A percentile compares a stretch with the other conserved stretches of the same genome.
Evolutionary conservation across 2,329 filamentous ascomycete genomes (phyloP).

Genomic region (Esteya vermicola): DNA sequence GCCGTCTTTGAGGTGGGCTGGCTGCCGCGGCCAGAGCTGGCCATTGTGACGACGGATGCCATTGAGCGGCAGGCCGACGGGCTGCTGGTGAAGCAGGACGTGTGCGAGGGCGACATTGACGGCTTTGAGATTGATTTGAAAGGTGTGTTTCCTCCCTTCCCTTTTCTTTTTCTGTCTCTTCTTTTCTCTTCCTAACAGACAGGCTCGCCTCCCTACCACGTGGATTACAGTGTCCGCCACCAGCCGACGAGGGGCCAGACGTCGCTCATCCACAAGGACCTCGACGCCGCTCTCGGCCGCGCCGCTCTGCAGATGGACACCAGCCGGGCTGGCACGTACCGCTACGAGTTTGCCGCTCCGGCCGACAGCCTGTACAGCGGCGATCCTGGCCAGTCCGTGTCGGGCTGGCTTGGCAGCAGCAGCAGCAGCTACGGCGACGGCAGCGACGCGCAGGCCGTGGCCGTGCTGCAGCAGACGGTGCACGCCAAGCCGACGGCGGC

Average conservation of each 20-base stretch:
- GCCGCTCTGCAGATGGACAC: conserved; percentile 81
- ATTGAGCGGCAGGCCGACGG: conserved; percentile 31
- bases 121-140: conserved; percentile 67
- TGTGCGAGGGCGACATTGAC: conserved; percentile 93
- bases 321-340: conserved; percentile 64
- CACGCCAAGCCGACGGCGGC: conserved; percentile 69
- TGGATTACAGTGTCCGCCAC: conserved; percentile 68
- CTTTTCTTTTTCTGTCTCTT: not conserved
- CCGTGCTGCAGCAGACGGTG: conserved; percentile 69
- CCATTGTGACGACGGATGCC: conserved; percentile 49
- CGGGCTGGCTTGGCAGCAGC: too few species aligned
- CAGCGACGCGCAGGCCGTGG: conserved; percentile 1
- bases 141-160: conserved; percentile 33
- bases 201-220: conserved; percentile 68
- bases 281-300: conserved; percentile 63
- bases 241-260: conserved; percentile 45
- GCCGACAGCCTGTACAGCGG: conserved; percentile 81
- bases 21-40: conserved; percentile 67
- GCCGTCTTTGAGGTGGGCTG: conserved; percentile 69
- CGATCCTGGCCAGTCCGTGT: too few species aligned
- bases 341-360: conserved; percentile 72
- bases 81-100: conserved; percentile 58
- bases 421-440: not conserved
- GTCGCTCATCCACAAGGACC: conserved; percentile 51
- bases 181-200: not conserved